These are phyloP conservation scores for Aspergillus vadensis DNA, from an alignment of 2,329 filamentous ascomycete species.

Conservation along the genomic window DNA sequence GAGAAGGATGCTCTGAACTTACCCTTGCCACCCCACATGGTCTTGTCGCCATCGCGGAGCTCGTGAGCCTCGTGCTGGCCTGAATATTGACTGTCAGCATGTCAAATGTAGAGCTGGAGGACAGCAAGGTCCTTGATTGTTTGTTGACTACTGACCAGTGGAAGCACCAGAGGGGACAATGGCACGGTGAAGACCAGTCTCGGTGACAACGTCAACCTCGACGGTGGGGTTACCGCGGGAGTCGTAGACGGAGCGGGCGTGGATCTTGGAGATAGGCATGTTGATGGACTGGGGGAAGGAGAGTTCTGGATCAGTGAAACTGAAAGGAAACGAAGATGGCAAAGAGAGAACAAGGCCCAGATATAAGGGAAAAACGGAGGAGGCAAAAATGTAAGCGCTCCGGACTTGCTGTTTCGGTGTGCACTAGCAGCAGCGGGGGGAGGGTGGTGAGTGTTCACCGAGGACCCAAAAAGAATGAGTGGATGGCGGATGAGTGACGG, in stretches of 20 bases:
- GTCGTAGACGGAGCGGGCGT: slow-evolving; percentile 96
- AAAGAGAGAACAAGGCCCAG: slow-evolving; percentile 23
- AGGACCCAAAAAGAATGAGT: slow-evolving; percentile 41
- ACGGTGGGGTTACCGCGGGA: slow-evolving; percentile 98
- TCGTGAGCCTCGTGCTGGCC: slow-evolving; percentile 89
- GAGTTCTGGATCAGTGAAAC: slow-evolving; percentile 29
- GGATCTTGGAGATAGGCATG: slow-evolving; percentile 90
- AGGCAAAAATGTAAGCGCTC: slow-evolving; percentile 17
- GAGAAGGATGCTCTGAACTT: slow-evolving; percentile 24
- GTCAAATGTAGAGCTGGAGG: background rate
- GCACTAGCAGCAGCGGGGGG: slow-evolving; percentile 35
- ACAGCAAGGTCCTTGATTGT: background rate
- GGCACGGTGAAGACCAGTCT: slow-evolving; percentile 94
- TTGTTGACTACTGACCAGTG: slow-evolving; percentile 66
- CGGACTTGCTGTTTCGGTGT: slow-evolving; percentile 25
- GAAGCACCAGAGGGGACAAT: slow-evolving; percentile 97
- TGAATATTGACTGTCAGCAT: slow-evolving; percentile 43
- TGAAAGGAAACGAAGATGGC: slow-evolving; percentile 20
- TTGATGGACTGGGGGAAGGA: slow-evolving; percentile 43
- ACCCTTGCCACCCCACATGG: slow-evolving; percentile 84
- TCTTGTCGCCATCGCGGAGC: slow-evolving; percentile 86
- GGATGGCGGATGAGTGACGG: slow-evolving; percentile 18
- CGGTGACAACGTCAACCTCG: slow-evolving; percentile 95
- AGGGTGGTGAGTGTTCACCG: slow-evolving; percentile 41
- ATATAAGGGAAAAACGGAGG: slow-evolving; percentile 22